Base-by-base conservation (phyloP, 495 filamentous ascomycete genomes). In the Jackrogersella multiformis region DNA sequence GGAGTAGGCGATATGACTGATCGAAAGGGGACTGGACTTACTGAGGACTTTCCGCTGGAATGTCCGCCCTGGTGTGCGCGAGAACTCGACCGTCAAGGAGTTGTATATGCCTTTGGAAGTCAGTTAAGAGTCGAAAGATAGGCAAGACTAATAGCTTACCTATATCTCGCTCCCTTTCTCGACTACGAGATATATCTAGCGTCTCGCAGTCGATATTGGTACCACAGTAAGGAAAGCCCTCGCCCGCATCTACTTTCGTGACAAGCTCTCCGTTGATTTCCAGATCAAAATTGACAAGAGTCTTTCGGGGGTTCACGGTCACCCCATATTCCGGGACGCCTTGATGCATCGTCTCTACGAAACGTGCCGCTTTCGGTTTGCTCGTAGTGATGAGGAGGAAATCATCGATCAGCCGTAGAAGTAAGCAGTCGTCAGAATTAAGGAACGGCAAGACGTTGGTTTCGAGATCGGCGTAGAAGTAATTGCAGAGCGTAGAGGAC, bases 391-490 rank as follows among this genome's bases (percentile, higher is more conserved):
- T 88, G 42, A 98, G 85, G 15, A 97, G 77, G 67, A 98, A 98
- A 68, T 99, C 95, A 53, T 99, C 95, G 38, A 96, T 90, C 1
- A 97, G 83, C 36, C 95, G 82, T 36, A 98, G 73, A 24, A 99
- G 80, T 5, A 97, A 72, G 28, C 85, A 87, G 6, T 91, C 79
- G 2, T 81, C 76, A 2, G 70, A 69, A 1, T 81, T 56, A 7
- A 94, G 73, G 71, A 97, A 98, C 1, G 76, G 72, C 2, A 99
- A 78, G 2, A 87, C 76, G 20, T 88, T 77, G 2, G 79, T 68
- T 76, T 99, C 96, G 2, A 99, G 82, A 63, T 93, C 86, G 3
- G 90, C 94, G 72, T 97, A 98, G 73, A 97, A 96, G 73, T 94
- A 92, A 74, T 93, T 98, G 82, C 96, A 97, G 0, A 99, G 82